Base-by-base conservation (phyloP, 2,329 filamentous ascomycete genomes). In the Xylaria polymorpha region DNA sequence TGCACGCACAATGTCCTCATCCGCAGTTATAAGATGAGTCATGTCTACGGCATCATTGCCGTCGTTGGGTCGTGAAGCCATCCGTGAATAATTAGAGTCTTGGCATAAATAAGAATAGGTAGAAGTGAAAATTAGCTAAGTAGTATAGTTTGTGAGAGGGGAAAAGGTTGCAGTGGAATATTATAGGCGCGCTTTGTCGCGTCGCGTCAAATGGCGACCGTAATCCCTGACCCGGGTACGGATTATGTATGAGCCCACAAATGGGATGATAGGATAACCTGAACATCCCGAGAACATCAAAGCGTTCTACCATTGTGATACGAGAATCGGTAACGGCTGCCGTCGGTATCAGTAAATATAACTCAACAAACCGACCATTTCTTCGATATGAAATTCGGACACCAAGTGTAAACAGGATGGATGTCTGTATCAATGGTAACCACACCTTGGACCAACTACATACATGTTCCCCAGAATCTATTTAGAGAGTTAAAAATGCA, bases 1-100 rank as follows among this genome's bases (percentile, higher is more conserved):
- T n/a, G 51, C 60, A 15, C 65, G 65, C 44, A 67, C 37, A 4
- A 64, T 44, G n/a, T 67, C 53, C 25, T 53, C 53, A 1, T 59
- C 29, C 14, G 65, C 65, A 14, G 20, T 46, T 25, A 25, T 37
- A 22, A 67, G 51, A n/a, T 37, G 14, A 39, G 2, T 25, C 25
- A 51, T 32, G 48, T n/a, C 15, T 4, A 3, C 15, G 25, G 3
- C 15, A 12, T 5, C 14, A 32, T 18, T n/a, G 2, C 3, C 32
- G 48, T 51, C n/a, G 8, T 32, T 29, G 14, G 48, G 25, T 7
- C 18, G 7, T 9, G 25, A 32, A 51, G 48, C 48, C 48, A 51
- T 32, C 25, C 4, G 32, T 32, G 15, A 10, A 10, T 51, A 32
- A 10, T 51, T 32, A 18, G 25, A 32, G n/a, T 44, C 43, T 37